Evolutionary conservation across 768 basidiomycete species (phyloP).

Genomic region (Pulveroboletus sp.): DNA sequence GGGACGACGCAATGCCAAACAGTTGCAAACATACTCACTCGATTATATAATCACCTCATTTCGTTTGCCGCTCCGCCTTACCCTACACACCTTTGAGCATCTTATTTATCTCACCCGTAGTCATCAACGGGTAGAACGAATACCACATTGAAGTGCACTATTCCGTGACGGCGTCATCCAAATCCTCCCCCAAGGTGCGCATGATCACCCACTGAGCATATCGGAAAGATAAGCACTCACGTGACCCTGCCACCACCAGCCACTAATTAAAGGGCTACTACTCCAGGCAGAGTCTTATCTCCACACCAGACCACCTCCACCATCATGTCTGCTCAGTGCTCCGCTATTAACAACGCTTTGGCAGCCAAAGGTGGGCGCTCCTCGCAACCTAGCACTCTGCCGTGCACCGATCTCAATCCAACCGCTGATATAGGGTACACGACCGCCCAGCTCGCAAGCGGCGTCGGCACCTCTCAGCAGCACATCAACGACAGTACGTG

Average conservation of each 20-base stretch:
- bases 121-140: too few species aligned
- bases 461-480: constrained; percentile 38
- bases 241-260: too few species aligned
- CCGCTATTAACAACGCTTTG: constrained; percentile 53
- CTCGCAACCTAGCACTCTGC: background rate
- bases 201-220: too few species aligned
- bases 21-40: constrained; percentile 17
- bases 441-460: constrained; percentile 38
- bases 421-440: background rate
- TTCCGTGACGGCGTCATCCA: too few species aligned
- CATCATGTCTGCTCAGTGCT: constrained; percentile 44
- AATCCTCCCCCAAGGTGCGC: too few species aligned
- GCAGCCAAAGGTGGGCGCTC: constrained; percentile 38
- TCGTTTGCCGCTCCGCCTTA: too few species aligned
- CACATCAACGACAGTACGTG: constrained; percentile 53
- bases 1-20: constrained; percentile 14
- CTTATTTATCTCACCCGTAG: too few species aligned
- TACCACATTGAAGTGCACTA: too few species aligned
- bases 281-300: background rate
- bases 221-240: too few species aligned
- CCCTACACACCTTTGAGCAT: too few species aligned
- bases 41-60: too few species aligned
- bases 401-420: background rate
- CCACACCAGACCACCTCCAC: constrained; percentile 22
- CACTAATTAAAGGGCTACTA: too few species aligned